Evolutionary conservation across 2,329 filamentous ascomycete genomes (phyloP), one percentile per base, ranked within the genome.

Genomic region (Stemphylium lycopersici): DNA sequence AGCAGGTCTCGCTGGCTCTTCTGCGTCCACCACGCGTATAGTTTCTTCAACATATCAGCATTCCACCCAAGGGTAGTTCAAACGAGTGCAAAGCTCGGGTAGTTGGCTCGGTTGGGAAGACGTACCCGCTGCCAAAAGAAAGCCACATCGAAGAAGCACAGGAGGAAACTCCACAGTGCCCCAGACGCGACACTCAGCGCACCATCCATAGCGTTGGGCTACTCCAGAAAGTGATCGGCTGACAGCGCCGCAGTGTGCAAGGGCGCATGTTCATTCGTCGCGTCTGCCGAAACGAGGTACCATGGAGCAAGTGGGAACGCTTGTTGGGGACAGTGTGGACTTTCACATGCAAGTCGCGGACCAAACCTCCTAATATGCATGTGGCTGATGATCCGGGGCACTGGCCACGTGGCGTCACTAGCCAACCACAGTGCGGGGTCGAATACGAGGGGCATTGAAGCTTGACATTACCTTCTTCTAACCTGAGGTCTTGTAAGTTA

Each of bases 1-100:
- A 90, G 87, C 49, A 86, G 78, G 60, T 89, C 85, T 43, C 84
- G 81, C 2, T 84, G 83, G 44, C 83, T 88, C 72, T 84, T 88
- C 59, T 83, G 82, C 51, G 77, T 83, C 79, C 87, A 88, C 86
- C 89, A 91, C 49, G 79, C 79, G 57, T 84, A 78, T 45, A 91
- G 77, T 79, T 85, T 88, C 90, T 93, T 74, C 41, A 69, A 39
- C 62, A 70, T 68, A 48, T 63, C 46, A 69, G 63, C 50, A 52
- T 48, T 26, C 6, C 16, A 37, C 16, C 26, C 24, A 18, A 45
- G 34, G 33, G 42, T n/a, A 45, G 29, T 37, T 31, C 40, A 36
- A 26, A 20, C 18, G 16, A 31, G 12, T 20, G 20, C 38, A 16
- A 26, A 44, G 20, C 44, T 15, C 10, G 15, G 32, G 24, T 15